Evolutionary conservation across 2,329 filamentous ascomycete species (phyloP).

Genomic region (Hypoxylon sp.): DNA sequence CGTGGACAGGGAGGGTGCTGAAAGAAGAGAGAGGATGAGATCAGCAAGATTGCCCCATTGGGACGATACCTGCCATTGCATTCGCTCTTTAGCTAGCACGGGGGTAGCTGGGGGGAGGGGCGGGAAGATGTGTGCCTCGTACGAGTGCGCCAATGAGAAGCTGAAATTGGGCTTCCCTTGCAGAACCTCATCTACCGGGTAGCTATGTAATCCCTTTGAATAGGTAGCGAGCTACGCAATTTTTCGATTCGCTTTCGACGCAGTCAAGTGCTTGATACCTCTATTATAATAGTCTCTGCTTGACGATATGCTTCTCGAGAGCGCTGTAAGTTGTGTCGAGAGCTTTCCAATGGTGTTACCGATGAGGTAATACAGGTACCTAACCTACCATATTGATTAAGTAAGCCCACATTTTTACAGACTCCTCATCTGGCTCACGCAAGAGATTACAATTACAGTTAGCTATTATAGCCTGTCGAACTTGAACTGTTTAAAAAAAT

Average conservation of each 20-base stretch:
- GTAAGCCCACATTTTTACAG: not conserved
- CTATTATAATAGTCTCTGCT: not conserved
- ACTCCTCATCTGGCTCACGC: not conserved
- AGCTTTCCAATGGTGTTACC: not conserved
- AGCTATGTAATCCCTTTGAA: not conserved
- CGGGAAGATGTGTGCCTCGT: not conserved
- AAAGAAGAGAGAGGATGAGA: not conserved
- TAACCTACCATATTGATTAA: not conserved
- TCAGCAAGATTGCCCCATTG: slow-evolving; percentile 16
- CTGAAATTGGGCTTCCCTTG: not conserved
- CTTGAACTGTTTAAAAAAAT: slow-evolving; percentile 37
- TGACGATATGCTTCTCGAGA: not conserved
- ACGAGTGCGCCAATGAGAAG: not conserved
- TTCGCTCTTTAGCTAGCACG: not conserved
- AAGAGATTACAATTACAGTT: not conserved
- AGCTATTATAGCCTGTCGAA: not conserved
- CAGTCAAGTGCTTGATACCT: not conserved
- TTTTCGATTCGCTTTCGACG: not conserved
- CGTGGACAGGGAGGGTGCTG: not conserved
- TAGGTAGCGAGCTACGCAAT: not conserved
- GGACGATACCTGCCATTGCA: not conserved
- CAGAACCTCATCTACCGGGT: not conserved
- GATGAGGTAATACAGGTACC: not conserved
- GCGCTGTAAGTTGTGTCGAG: not conserved
- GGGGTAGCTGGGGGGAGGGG: not conserved